phyloP scores from a whole-genome alignment of 2,329 filamentous ascomycete species.

The Ophiostoma sp. region DNA sequence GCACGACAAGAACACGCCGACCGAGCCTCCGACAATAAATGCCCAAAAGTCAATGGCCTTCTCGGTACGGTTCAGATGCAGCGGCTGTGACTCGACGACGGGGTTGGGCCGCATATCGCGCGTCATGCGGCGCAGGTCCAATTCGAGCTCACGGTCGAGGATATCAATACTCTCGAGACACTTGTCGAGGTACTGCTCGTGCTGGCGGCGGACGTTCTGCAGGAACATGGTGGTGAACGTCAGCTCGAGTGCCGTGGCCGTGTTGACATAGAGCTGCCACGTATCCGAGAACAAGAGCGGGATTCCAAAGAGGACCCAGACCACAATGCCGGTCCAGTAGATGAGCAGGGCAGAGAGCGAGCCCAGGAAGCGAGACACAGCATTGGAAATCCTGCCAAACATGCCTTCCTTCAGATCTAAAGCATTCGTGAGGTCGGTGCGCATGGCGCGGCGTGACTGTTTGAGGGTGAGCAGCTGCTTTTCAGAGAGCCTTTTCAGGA shows the following conservation, averaged over 20 bases:
- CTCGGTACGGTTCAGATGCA: conserved; percentile 34
- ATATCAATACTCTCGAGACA: conserved; percentile 26
- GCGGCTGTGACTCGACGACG: conserved; percentile 32
- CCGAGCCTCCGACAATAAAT: conserved; percentile 38
- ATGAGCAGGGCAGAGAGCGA: neutral
- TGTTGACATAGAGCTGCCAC: conserved; percentile 42
- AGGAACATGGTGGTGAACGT: conserved; percentile 39
- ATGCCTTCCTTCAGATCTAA: neutral
- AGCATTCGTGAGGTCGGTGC: neutral
- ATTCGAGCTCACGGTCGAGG: conserved; percentile 35
- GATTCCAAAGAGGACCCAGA: neutral
- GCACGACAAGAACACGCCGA: neutral
- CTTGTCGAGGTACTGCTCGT: conserved; percentile 32
- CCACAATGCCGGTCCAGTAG: neutral
- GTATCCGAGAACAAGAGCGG: conserved; percentile 31
- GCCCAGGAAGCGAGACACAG: neutral
- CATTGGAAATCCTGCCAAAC: neutral
- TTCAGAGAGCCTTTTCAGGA: neutral
- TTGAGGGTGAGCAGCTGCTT: neutral
- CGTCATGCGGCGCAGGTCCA: conserved; percentile 34
- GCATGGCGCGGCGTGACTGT: neutral
- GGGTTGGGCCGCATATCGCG: conserved; percentile 34
- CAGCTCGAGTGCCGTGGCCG: conserved; percentile 40
- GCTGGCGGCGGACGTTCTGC: conserved; percentile 37
- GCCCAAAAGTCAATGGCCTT: conserved; percentile 39